Percentiles rank a stretch among this genome's conserved stretches.
Evolutionary conservation across 2,329 filamentous ascomycete species (phyloP).

Genomic region (Apiospora rasikravindrae): DNA sequence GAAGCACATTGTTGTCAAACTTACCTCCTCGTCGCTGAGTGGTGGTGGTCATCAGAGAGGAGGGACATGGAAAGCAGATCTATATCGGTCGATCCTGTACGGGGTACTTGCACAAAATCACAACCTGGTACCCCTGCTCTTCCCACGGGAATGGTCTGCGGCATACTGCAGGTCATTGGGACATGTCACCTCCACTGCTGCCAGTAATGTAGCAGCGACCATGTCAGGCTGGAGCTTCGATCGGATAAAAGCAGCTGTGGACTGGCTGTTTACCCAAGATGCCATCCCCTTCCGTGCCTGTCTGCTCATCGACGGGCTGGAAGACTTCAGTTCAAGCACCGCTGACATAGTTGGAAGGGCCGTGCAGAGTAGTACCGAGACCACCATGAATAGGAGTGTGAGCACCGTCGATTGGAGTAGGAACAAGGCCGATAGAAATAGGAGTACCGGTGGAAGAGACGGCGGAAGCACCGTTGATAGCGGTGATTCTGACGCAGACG

Average conservation of each 20-base stretch:
- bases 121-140: background rate
- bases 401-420: no score
- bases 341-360: no score
- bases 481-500: no score
- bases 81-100: background rate
- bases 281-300: background rate
- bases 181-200: background rate
- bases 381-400: no score
- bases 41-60: no score
- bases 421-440: no score
- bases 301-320: constrained; percentile 9
- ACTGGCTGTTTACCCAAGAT: background rate
- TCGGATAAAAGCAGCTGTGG: background rate
- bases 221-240: background rate
- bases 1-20: background rate
- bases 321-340: background rate
- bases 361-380: background rate
- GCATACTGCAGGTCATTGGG: constrained; percentile 3
- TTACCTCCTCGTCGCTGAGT: background rate
- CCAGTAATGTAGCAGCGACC: no score
- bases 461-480: no score
- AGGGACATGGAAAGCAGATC: background rate
- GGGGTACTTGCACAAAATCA: background rate
- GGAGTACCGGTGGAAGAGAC: no score
- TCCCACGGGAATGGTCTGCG: background rate